Conservation (phyloP, 352 stramenopile genomes). For the Pythium graminicola region DNA sequence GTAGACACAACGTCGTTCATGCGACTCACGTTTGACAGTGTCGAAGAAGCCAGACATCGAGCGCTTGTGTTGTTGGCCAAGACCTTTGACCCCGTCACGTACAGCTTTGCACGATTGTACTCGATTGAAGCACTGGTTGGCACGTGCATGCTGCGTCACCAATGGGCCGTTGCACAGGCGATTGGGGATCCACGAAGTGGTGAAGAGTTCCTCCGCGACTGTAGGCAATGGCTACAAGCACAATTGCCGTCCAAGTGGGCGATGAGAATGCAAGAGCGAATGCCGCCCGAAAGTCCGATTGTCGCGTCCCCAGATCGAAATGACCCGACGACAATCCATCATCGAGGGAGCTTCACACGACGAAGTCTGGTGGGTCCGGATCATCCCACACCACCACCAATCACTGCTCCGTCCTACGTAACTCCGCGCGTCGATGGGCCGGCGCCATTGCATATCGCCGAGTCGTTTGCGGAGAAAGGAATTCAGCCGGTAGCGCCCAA, state of each 20-base stretch:
- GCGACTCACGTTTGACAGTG: conserved; percentile 61
- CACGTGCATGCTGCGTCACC: conserved; percentile 46
- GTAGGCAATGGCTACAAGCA: conserved; percentile 31
- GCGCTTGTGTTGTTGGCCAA: conserved; percentile 63
- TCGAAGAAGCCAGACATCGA: conserved; percentile 58
- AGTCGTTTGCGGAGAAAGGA: conserved; percentile 11
- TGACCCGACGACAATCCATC: neutral
- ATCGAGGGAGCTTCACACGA: too few species aligned
- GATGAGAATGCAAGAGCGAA: conserved; percentile 1
- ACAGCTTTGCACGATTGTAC: conserved; percentile 53
- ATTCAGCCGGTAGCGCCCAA: conserved; percentile 15
- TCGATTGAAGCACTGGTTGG: conserved; percentile 52
- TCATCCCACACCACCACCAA: conserved; percentile 4
- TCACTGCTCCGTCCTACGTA: neutral
- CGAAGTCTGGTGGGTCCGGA: conserved; percentile 2
- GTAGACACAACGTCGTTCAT: conserved; percentile 51
- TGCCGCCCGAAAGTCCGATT: neutral
- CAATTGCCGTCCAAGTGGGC: conserved; percentile 47
- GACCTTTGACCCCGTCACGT: conserved; percentile 60
- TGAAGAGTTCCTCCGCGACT: conserved; percentile 13
- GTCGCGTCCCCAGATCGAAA: neutral
- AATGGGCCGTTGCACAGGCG: conserved; percentile 53
- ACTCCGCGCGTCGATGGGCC: neutral
- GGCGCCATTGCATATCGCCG: conserved; percentile 12
- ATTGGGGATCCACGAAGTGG: conserved; percentile 25